These are phyloP conservation scores for Tillandsia fasciculata DNA, from an alignment of 176 grass and related monocot species.

Conservation along the genomic window DNA sequence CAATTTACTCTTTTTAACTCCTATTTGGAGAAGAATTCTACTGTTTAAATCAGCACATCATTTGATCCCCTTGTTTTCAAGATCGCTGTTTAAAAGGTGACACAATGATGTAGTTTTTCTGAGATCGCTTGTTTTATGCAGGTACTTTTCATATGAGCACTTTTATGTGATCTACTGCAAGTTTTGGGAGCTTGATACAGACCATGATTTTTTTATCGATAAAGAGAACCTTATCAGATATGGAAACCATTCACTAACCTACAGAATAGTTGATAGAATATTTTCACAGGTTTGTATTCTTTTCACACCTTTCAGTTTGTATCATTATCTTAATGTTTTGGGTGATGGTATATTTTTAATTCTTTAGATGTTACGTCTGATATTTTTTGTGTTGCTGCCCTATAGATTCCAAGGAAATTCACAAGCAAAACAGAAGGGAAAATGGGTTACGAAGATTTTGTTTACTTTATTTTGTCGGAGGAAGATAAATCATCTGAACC, in stretches of 20 bases:
- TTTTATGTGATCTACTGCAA: slow-evolving; percentile 99
- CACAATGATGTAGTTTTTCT: not conserved
- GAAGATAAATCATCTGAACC: slow-evolving; percentile 97
- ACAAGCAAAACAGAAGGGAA: slow-evolving; percentile 87
- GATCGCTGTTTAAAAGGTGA: too few relatives aligned
- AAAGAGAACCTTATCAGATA: slow-evolving; percentile 99
- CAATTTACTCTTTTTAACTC: too few relatives aligned
- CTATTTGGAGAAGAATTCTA: too few relatives aligned
- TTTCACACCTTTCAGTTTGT: slow-evolving; percentile 1
- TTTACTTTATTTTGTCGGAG: slow-evolving; percentile 97
- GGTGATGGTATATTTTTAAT: slow-evolving; percentile 1
- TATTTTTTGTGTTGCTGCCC: slow-evolving; percentile 6
- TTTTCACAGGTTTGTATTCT: slow-evolving; percentile 75
- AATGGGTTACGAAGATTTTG: slow-evolving; percentile 99
- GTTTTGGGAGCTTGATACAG: slow-evolving; percentile 98
- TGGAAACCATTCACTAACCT: slow-evolving; percentile 94
- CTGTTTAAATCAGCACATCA: too few relatives aligned
- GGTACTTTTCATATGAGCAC: slow-evolving; percentile 98
- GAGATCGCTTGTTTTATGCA: slow-evolving; percentile 28
- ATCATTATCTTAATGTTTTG: not conserved
- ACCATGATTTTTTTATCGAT: slow-evolving; percentile 99
- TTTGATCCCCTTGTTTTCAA: too few relatives aligned
- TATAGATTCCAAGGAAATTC: slow-evolving; percentile 88
- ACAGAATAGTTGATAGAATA: slow-evolving; percentile 95
- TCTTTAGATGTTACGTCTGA: slow-evolving; percentile 15